Conservation (phyloP, 306 rosid species). For the Prinsepia uniflora region DNA sequence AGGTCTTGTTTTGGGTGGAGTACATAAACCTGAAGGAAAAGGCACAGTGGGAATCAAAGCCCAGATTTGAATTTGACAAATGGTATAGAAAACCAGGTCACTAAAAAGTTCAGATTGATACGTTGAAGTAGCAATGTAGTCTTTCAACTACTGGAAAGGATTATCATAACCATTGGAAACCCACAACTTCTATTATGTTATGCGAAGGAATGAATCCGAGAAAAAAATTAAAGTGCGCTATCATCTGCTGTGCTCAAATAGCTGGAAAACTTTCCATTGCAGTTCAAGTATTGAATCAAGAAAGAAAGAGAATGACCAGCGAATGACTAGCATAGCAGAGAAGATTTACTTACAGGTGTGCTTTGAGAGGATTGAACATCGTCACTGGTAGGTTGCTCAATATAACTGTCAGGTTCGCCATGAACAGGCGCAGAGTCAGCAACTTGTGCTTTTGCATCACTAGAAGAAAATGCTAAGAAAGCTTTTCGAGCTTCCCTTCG, state of each 20-base stretch:
- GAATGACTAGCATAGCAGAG: background rate
- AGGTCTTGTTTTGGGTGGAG: conserved; percentile 84
- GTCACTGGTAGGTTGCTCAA: conserved; percentile 44
- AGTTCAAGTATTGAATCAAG: background rate
- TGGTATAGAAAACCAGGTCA: background rate
- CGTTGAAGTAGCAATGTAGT: background rate
- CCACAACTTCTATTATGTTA: background rate
- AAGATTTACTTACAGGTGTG: conserved; percentile 63
- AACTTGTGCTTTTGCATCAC: conserved; percentile 38
- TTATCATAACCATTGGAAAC: background rate
- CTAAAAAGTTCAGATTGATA: background rate
- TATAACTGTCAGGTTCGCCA: conserved; percentile 33
- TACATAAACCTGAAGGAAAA: conserved; percentile 56
- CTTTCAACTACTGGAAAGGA: background rate
- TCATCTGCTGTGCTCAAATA: background rate
- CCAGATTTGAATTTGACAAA: background rate
- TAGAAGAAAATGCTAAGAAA: conserved; percentile 75
- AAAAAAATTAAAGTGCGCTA: background rate
- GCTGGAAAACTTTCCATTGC: background rate
- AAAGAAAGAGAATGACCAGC: background rate
- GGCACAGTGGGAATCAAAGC: conserved; percentile 5
- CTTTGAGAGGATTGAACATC: conserved; percentile 52
- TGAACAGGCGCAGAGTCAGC: conserved; percentile 39
- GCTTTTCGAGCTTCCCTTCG: conserved; percentile 91
- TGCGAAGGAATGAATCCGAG: background rate